Percentiles rank a stretch among this genome's conserved stretches.
Evolutionary conservation across 2,329 filamentous ascomycete genomes (phyloP).

Genomic region (Penicillium sumatraense): DNA sequence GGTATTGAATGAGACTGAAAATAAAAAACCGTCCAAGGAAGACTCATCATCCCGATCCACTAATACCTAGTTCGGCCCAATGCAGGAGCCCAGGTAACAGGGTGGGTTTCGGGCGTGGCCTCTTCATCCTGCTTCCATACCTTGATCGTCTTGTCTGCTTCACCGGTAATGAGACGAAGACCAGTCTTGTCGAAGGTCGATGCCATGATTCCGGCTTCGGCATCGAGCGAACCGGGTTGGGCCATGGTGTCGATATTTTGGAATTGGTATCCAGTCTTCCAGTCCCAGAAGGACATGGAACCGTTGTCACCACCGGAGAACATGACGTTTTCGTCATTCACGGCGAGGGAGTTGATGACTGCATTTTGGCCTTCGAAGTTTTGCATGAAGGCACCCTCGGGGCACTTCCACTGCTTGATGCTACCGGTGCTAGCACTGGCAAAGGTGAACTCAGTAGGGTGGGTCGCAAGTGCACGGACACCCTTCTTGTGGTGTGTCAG

Average conservation of each 20-base stretch:
- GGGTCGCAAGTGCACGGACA: conserved; percentile 79
- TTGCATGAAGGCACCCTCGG: conserved; percentile 97
- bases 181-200: conserved; percentile 91
- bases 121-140: conserved; percentile 94
- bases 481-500: conserved; percentile 99
- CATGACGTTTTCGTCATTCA: conserved; percentile 92
- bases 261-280: conserved; percentile 94
- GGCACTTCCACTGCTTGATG: conserved; percentile 99
- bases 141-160: conserved; percentile 98
- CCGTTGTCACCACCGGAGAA: conserved; percentile 97
- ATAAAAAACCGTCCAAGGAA: neutral
- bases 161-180: conserved; percentile 85
- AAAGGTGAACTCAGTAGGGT: conserved; percentile 95
- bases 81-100: conserved; percentile 87
- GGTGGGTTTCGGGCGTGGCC: conserved; percentile 89
- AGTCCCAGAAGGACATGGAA: conserved; percentile 97
- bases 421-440: conserved; percentile 87
- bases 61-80: conserved; percentile 77
- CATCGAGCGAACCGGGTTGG: conserved; percentile 90
- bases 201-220: conserved; percentile 93
- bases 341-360: conserved; percentile 91
- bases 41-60: conserved; percentile 9
- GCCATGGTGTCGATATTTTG: conserved; percentile 89
- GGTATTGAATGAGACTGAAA: conserved; percentile 22
- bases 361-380: conserved; percentile 97